phyloP scores from a whole-genome alignment of 2,329 filamentous ascomycete genomes.

The Neofusicoccum cordaticola region DNA sequence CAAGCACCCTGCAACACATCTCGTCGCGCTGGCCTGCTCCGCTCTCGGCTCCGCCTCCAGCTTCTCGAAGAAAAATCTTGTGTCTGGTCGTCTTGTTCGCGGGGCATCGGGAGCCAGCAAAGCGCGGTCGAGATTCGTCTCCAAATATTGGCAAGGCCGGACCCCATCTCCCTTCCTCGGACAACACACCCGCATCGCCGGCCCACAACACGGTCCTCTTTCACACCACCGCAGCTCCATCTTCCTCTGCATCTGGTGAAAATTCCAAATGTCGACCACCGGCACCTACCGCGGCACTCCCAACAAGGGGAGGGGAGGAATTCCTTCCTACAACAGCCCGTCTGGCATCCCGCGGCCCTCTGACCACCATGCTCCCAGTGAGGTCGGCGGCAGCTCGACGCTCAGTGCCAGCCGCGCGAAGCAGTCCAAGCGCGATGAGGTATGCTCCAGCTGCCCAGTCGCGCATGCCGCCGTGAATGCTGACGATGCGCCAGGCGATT shows the following conservation, averaged over 20 bases:
- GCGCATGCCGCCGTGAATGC: constrained; percentile 21
- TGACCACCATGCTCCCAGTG: constrained; percentile 11
- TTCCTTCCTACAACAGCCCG: constrained; percentile 62
- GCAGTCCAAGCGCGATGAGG: constrained; percentile 97
- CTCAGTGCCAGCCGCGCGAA: constrained; percentile 94
- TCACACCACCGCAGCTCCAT: constrained; percentile 12
- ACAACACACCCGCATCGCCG: background rate
- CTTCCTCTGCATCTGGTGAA: background rate
- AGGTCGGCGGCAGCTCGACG: constrained; percentile 56
- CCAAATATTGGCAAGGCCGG: constrained; percentile 11
- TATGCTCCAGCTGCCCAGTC: constrained; percentile 48
- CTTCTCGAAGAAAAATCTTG: background rate
- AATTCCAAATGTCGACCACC: constrained; percentile 53
- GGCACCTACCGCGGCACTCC: constrained; percentile 66
- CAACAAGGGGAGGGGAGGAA: constrained; percentile 60
- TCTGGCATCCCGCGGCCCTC: constrained; percentile 73
- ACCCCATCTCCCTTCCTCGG: constrained; percentile 8
- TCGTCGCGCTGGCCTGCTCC: constrained; percentile 8
- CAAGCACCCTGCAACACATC: constrained; percentile 12
- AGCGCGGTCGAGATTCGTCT: constrained; percentile 1
- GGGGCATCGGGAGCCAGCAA: constrained; percentile 1
- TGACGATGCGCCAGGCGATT: constrained; percentile 66
- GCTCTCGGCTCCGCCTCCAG: constrained; percentile 5
- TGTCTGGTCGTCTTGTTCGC: background rate
- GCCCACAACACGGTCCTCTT: constrained; percentile 11